Evolutionary conservation across 2,329 filamentous ascomycete genomes (phyloP).

Genomic region (Colletotrichum gigasporum): DNA sequence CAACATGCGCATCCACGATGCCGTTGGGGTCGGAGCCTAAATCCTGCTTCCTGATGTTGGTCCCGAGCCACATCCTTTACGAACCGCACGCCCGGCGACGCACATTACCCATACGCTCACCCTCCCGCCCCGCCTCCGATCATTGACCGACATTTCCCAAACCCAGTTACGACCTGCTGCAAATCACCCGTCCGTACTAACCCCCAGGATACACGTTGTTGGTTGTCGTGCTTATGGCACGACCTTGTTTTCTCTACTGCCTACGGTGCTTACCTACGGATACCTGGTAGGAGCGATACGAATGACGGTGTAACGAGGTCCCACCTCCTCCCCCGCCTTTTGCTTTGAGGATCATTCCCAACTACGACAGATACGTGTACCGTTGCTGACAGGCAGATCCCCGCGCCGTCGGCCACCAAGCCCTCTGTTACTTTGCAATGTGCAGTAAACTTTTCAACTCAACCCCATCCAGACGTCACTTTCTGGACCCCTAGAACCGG

Average conservation of each 20-base stretch:
- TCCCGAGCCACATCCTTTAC: constrained; percentile 25
- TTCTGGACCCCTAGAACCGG: constrained; percentile 1
- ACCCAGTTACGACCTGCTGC: background rate
- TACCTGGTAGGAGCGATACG: too few relatives aligned
- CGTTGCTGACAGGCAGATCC: constrained; percentile 16
- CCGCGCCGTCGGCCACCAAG: background rate
- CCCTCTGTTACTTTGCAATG: background rate
- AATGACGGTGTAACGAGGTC: background rate
- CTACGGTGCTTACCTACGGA: background rate
- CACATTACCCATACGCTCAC: constrained; percentile 1
- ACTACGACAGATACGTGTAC: constrained; percentile 9
- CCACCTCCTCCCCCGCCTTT: background rate
- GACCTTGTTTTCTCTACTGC: background rate
- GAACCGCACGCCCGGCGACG: constrained; percentile 3
- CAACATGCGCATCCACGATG: constrained; percentile 1
- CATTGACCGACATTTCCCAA: constrained; percentile 11
- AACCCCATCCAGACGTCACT: background rate
- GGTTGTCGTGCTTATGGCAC: background rate
- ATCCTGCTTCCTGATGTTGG: constrained; percentile 27
- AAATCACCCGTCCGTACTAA: background rate
- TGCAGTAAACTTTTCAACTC: background rate
- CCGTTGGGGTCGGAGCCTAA: constrained; percentile 24
- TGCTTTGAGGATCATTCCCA: background rate
- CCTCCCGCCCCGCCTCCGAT: background rate
- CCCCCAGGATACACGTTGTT: constrained; percentile 2